Conservation (phyloP, 225 moss, liverwort and hornwort genomes). For the Bryoerythrophyllum caledonicum region DNA sequence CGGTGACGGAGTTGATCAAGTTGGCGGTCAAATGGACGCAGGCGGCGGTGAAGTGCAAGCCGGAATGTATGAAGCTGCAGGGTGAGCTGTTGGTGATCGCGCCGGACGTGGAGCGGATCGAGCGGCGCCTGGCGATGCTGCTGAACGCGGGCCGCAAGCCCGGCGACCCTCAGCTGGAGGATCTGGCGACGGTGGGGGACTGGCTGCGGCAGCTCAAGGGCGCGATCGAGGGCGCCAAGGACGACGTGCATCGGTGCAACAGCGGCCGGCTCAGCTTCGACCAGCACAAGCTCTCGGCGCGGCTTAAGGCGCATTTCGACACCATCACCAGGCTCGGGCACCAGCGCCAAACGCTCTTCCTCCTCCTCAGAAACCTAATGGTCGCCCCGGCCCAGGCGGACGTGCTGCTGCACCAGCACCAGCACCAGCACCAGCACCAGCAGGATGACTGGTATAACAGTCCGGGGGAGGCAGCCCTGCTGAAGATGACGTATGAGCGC, state of each 20-base stretch:
- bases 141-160: no score
- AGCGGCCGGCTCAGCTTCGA: not conserved
- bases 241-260: not conserved
- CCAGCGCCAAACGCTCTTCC: not conserved
- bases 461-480: not conserved
- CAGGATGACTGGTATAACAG: not conserved
- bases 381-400: no score
- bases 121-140: not conserved
- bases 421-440: no score
- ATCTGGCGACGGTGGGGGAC: not conserved
- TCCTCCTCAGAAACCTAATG: not conserved
- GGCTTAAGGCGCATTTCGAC: not conserved
- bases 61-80: not conserved
- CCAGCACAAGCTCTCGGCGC: not conserved
- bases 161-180: not conserved
- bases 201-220: not conserved
- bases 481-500: not conserved
- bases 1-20: conserved; percentile 7
- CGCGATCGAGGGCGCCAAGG: not conserved
- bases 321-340: not conserved
- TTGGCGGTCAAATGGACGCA: not conserved
- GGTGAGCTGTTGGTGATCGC: not conserved
- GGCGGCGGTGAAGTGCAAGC: not conserved
- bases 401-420: not conserved
- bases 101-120: not conserved